Evolutionary conservation across 129 eudicot genomes (phyloP).

Genomic region (Chrysanthemum seticuspe): DNA sequence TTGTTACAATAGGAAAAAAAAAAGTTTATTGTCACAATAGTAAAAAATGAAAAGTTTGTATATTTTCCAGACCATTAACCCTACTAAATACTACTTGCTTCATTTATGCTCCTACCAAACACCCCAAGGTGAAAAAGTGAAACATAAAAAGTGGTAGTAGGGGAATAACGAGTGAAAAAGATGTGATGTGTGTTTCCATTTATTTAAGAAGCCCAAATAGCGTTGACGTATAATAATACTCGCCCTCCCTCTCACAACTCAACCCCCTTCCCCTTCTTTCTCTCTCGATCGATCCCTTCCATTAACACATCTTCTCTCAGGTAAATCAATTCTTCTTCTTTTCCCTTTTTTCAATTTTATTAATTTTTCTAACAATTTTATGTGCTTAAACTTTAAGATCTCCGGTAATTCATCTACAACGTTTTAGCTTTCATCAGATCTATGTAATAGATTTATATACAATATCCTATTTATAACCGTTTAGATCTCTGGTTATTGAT

Average conservation of each 20-base stretch:
- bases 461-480: no score
- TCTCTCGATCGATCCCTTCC: slow-evolving; percentile 35
- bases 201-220: slow-evolving; percentile 15
- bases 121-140: no score
- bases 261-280: slow-evolving; percentile 3
- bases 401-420: slow-evolving; percentile 18
- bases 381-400: slow-evolving; percentile 27
- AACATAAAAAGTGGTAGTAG: no score
- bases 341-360: slow-evolving; percentile 8
- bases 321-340: slow-evolving; percentile 26
- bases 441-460: neutral
- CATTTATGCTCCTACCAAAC: no score
- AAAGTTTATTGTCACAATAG: no score
- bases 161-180: neutral
- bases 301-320: slow-evolving; percentile 18
- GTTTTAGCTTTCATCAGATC: neutral
- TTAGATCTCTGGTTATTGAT: no score
- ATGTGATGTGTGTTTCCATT: neutral
- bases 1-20: no score
- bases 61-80: no score
- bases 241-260: slow-evolving; percentile 20
- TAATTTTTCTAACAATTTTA: neutral
- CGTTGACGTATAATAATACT: slow-evolving; percentile 27
- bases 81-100: no score
- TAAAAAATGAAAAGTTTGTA: no score